Conservation (phyloP, 2,329 filamentous ascomycete genomes). For the Trichoderma endophyticum region DNA sequence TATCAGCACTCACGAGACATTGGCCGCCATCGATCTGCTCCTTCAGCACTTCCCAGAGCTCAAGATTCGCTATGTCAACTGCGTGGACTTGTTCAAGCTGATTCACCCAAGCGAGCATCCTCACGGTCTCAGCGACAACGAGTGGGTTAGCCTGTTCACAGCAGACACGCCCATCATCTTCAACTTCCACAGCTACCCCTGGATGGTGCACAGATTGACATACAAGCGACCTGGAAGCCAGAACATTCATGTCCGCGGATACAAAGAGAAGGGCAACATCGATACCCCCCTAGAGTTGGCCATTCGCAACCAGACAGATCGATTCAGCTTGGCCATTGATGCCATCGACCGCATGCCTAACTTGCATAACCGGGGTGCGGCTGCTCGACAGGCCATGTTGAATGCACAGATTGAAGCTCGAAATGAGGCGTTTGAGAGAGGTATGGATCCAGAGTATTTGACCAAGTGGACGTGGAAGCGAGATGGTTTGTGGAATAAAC, state of each 20-base stretch:
- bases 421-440: slow-evolving; percentile 65
- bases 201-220: slow-evolving; percentile 72
- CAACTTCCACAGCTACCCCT: slow-evolving; percentile 83
- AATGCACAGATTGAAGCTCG: slow-evolving; percentile 62
- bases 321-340: slow-evolving; percentile 73
- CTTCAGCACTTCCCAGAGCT: slow-evolving; percentile 68
- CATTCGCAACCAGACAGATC: slow-evolving; percentile 73
- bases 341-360: slow-evolving; percentile 66
- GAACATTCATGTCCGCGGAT: slow-evolving; percentile 72
- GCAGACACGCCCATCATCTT: slow-evolving; percentile 70
- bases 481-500: slow-evolving; percentile 34
- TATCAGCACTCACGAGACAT: slow-evolving; percentile 68
- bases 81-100: slow-evolving; percentile 77
- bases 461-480: slow-evolving; percentile 65
- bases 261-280: slow-evolving; percentile 81
- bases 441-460: slow-evolving; percentile 65
- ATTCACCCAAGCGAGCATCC: slow-evolving; percentile 68
- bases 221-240: slow-evolving; percentile 69
- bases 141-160: slow-evolving; percentile 71
- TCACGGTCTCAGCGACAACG: slow-evolving; percentile 64
- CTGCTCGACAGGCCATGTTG: slow-evolving; percentile 61
- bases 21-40: slow-evolving; percentile 71
- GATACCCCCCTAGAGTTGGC: slow-evolving; percentile 77
- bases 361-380: slow-evolving; percentile 61
- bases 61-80: slow-evolving; percentile 76